A percentile compares a stretch with the other conserved stretches of the same genome.
These are phyloP conservation scores for Ilyonectria destructans DNA, from an alignment of 2,329 filamentous ascomycete genomes.

Conservation along the genomic window DNA sequence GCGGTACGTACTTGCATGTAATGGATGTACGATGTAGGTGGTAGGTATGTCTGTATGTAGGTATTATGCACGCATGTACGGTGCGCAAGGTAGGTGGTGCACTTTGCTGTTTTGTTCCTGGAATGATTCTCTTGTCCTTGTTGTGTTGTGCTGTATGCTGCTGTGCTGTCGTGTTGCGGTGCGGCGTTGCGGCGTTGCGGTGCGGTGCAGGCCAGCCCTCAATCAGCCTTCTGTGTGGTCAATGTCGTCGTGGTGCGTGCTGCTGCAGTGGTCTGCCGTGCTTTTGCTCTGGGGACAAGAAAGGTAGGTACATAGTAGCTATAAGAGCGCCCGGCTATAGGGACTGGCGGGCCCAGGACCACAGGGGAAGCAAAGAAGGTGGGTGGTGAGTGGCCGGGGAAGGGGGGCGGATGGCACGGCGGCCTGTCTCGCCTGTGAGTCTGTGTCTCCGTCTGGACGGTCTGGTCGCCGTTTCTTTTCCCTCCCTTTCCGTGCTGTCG, in stretches of 20 bases:
- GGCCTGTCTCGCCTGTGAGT: slow-evolving; percentile 12
- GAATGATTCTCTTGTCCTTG: slow-evolving; percentile 8
- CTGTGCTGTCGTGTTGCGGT: slow-evolving; percentile 31
- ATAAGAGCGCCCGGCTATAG: slow-evolving; percentile 7
- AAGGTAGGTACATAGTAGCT: not conserved
- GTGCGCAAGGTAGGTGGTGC: not conserved
- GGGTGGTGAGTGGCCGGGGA: slow-evolving; percentile 9
- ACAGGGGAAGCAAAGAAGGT: not conserved
- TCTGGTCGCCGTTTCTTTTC: not conserved
- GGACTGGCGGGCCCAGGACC: not conserved
- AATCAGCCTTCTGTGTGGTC: slow-evolving; percentile 21
- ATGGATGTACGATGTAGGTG: not conserved
- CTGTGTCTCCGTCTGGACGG: slow-evolving; percentile 4
- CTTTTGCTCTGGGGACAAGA: not conserved
- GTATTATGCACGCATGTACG: not conserved
- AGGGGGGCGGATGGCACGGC: not conserved
- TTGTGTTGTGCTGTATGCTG: slow-evolving; percentile 19
- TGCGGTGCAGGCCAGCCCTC: slow-evolving; percentile 11
- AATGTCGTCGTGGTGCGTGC: slow-evolving; percentile 11
- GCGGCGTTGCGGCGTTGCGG: slow-evolving; percentile 8
- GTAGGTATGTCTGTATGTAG: not conserved
- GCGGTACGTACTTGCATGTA: not conserved
- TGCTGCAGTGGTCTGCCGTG: slow-evolving; percentile 15
- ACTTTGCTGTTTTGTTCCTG: slow-evolving; percentile 12
- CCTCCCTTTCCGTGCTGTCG: not conserved